Evolutionary conservation across 2,329 filamentous ascomycete genomes (phyloP), one percentile per base, ranked within the genome.

Genomic region (Alternaria sp.): DNA sequence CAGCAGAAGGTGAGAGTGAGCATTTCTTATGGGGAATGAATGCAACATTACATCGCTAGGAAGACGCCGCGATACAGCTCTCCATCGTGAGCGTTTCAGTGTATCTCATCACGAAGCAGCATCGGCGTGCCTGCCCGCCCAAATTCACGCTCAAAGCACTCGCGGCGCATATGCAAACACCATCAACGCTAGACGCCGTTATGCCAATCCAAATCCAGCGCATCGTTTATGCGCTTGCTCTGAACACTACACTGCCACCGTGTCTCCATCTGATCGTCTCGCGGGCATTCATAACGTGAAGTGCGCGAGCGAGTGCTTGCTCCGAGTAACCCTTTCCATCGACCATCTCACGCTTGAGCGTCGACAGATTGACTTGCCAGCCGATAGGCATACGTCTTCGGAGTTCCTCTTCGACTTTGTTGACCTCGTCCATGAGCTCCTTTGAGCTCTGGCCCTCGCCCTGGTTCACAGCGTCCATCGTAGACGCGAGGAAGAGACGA

Each of bases 381-480:
- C 96, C 96, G 70, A 99, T 96, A 1, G 96, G 94, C 72, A 99
- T 83, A 25, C 95, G 87, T 61, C 93, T 88, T 81, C 93, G 90
- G 55, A 99, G 84, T 83, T 98, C 96, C 15, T 93, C 89, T 81
- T 98, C 96, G 6, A 98, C 88, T 72, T 93, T 93, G 69, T 86
- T 86, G 6, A 93, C 92, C 79, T 98, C 96, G 54, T 97, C 93
- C 81, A 96, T 95, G 59, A 98, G 84, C 81, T 98, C 95, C 66
- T 93, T 91, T 75, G 90, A 93, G 40, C 92, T 93, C 32, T 81
- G 79, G 67, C 90, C 92, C 70, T 91, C 90, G 64, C 94, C 95
- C 74, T 97, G 93, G 63, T 93, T 95, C 60, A 98, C 93, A 8
- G 96, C 96, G 76, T 99, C 95, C 96, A 99, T 98, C 61, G 96